A percentile compares a stretch with the other conserved stretches of the same genome.
Evolutionary conservation across 352 stramenopile species (phyloP).

Genomic region (Phytophthora sp.): DNA sequence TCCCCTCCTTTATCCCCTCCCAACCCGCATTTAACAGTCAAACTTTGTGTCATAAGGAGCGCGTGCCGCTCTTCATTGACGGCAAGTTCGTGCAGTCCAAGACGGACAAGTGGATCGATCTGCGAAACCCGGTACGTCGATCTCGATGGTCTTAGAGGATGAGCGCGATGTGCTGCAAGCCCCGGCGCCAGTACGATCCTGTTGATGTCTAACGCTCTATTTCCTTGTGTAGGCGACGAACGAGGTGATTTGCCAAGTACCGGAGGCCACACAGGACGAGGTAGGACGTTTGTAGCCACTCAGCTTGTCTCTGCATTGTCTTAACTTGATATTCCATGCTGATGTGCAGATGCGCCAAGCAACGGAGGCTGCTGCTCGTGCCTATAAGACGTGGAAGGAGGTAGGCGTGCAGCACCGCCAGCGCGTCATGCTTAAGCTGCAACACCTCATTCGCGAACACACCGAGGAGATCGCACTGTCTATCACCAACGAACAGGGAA

Average conservation of each 20-base stretch:
- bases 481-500: slow-evolving; percentile 94
- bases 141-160: neutral
- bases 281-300: slow-evolving; percentile 23
- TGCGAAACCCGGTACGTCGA: slow-evolving; percentile 83
- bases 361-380: slow-evolving; percentile 71
- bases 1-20: neutral
- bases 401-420: slow-evolving; percentile 94
- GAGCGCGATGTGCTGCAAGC: slow-evolving; percentile 24
- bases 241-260: slow-evolving; percentile 86
- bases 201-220: neutral
- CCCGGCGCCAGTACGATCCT: neutral
- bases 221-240: slow-evolving; percentile 72
- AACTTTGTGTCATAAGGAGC: slow-evolving; percentile 44
- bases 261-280: slow-evolving; percentile 87
- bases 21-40: neutral
- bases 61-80: slow-evolving; percentile 91
- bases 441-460: slow-evolving; percentile 94
- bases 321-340: neutral
- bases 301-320: neutral
- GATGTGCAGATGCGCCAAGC: slow-evolving; percentile 81
- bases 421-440: slow-evolving; percentile 96
- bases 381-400: slow-evolving; percentile 94
- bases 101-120: slow-evolving; percentile 91
- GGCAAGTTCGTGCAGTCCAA: slow-evolving; percentile 93
- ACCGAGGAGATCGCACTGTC: slow-evolving; percentile 94